Base-by-base conservation (phyloP, 2,329 filamentous ascomycete species). In the Amesomyces nigricolor region DNA sequence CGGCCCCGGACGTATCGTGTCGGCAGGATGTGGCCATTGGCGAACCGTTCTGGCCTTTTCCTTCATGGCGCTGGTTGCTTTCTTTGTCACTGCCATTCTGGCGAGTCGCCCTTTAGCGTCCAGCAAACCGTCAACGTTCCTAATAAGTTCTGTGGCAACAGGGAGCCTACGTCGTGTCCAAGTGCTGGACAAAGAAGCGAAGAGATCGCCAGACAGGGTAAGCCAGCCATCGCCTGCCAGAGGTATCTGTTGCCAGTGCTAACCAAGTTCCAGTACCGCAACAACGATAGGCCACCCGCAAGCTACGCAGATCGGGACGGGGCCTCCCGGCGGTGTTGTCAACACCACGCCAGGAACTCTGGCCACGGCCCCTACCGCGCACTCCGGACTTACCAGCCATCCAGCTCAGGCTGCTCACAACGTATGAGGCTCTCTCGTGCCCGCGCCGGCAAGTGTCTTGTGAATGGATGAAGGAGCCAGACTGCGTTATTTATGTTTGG, bases 31-130 rank as follows among this genome's bases (percentile, higher is more conserved):
- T 30, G 37, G 44, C 4, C 29, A 50, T 4, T 63, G 58, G 56
- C 58, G 60, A 32, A 57, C 57, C 0, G 44, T 53, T 16, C 22
- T 63, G 44, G 61, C 58, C 2, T 63, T 63, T 29, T 61, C 60
- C 3, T 63, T 63, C 32, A 47, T 63, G 56, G 58, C 45, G 11
- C 37, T 59, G 29, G 38, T 63, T 26, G 48, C 51, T 1, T 63
- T 40, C 29, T 32, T 63, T 4, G 8, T 61, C 39, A 63, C 44
- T 35, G 37, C 49, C 14, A 54, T 61, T 22, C 42, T 63, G 48
- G 59, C 59, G 43, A 54, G 59, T 47, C n/a, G 1, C 11, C 10
- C 2, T 26, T 32, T 32, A 6, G 8, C 4, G 9, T 4, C n/a
- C 14, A 14, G 30, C 16, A 1, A 17, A 35, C 16, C 7, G 37